phyloP scores from a whole-genome alignment of 1,284 basidiomycete species.

The Ceratobasidium theobromae region DNA sequence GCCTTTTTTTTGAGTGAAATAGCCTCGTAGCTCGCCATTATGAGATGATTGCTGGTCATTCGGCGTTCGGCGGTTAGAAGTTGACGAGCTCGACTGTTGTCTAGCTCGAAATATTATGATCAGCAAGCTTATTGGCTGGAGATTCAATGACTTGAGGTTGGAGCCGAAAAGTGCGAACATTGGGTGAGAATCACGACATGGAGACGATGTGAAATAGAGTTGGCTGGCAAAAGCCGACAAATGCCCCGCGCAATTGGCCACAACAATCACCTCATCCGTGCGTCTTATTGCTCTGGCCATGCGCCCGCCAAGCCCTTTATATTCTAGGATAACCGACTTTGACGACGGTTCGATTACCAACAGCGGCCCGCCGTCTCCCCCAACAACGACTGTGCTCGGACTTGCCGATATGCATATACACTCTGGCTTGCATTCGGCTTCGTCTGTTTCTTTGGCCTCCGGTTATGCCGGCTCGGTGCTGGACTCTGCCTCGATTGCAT shows the following conservation, averaged over 20 bases:
- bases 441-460: neutral
- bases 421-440: neutral
- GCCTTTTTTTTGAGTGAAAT: neutral
- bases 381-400: conserved; percentile 9
- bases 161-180: neutral
- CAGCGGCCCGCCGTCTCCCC: neutral
- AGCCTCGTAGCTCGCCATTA: too few relatives aligned
- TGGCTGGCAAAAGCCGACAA: neutral
- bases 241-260: neutral
- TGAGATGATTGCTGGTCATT: neutral
- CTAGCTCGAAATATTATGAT: too few relatives aligned
- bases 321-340: conserved; percentile 13
- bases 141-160: too few relatives aligned
- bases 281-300: conserved; percentile 25
- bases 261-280: conserved; percentile 25
- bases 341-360: conserved; percentile 21
- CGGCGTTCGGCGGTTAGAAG: too few relatives aligned
- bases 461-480: too few relatives aligned
- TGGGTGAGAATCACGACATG: conserved; percentile 9
- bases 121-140: too few relatives aligned
- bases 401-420: conserved; percentile 24
- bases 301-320: neutral
- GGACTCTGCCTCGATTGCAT: neutral
- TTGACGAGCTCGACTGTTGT: too few relatives aligned
- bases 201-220: neutral